A percentile compares a stretch with the other conserved stretches of the same genome.
These are phyloP conservation scores for Symbiodinium pilosum DNA, from an alignment of 73 alveolate genomes.

Conservation along the genomic window DNA sequence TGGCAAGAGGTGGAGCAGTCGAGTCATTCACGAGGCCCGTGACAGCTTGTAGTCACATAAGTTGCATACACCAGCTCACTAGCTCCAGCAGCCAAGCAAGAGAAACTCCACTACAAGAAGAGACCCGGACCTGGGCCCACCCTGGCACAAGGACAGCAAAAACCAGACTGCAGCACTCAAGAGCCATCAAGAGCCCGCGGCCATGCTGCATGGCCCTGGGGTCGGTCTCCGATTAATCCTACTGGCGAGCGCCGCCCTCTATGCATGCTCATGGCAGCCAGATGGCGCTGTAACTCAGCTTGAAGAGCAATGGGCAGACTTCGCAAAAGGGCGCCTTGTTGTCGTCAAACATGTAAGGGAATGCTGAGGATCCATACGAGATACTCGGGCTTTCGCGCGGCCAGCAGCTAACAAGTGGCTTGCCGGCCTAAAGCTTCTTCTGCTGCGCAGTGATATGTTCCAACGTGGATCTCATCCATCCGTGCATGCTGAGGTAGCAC, in stretches of 20 bases:
- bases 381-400: constrained; percentile 27
- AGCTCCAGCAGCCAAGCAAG: neutral
- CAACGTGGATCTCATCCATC: neutral
- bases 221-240: neutral
- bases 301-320: no score
- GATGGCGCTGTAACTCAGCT: neutral
- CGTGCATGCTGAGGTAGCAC: neutral
- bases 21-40: no score
- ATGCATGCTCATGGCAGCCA: neutral
- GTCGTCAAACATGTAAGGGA: neutral
- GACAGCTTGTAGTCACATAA: no score
- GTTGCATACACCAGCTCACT: no score
- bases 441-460: no score
- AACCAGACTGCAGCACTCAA: no score
- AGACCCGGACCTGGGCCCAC: no score
- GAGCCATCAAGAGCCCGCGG: neutral
- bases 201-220: neutral
- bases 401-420: neutral
- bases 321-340: no score
- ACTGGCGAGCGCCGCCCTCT: neutral
- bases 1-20: no score
- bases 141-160: no score
- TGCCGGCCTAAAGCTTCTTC: no score
- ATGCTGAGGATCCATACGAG: constrained; percentile 61
- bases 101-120: no score